Percentiles rank a stretch among this genome's conserved stretches.
phyloP scores from a whole-genome alignment of 768 basidiomycete genomes.

The Agaricus subrufescens region DNA sequence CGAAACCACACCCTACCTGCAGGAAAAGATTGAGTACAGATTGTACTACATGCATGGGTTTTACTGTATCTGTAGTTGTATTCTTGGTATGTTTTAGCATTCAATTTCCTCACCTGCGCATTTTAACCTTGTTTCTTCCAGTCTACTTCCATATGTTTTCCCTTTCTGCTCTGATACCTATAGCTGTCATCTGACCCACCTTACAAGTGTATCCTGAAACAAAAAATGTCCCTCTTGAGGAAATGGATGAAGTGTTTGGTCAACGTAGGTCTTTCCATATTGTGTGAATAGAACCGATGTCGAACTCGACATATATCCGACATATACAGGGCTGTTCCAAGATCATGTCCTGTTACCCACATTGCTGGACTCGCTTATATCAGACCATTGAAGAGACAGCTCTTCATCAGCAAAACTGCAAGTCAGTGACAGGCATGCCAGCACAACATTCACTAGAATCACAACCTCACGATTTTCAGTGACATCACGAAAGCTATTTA shows the following conservation, averaged over 20 bases:
- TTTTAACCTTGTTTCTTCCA: slow-evolving; percentile 13
- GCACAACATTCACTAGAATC: too few relatives aligned
- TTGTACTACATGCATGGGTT: slow-evolving; percentile 91
- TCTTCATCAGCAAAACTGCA: too few relatives aligned
- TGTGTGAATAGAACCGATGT: not conserved
- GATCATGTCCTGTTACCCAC: slow-evolving; percentile 9
- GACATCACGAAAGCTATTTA: too few relatives aligned
- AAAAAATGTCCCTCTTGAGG: slow-evolving; percentile 75
- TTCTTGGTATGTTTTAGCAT: slow-evolving; percentile 44
- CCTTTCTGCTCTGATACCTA: not conserved
- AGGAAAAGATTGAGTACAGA: slow-evolving; percentile 82
- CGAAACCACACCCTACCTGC: slow-evolving; percentile 74
- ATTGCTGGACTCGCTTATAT: slow-evolving; percentile 1
- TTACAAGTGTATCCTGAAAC: slow-evolving; percentile 73
- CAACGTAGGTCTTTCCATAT: slow-evolving; percentile 44
- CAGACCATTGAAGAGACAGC: not conserved
- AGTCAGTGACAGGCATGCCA: too few relatives aligned
- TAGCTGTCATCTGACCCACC: not conserved
- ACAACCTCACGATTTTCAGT: too few relatives aligned
- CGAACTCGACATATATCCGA: not conserved
- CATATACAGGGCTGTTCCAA: slow-evolving; percentile 6
- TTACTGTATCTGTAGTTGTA: slow-evolving; percentile 77
- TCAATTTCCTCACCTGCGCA: not conserved
- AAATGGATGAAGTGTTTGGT: slow-evolving; percentile 82
- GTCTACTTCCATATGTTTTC: slow-evolving; percentile 64